phyloP scores from a whole-genome alignment of 768 basidiomycete genomes.

The Lyophyllum decastes region DNA sequence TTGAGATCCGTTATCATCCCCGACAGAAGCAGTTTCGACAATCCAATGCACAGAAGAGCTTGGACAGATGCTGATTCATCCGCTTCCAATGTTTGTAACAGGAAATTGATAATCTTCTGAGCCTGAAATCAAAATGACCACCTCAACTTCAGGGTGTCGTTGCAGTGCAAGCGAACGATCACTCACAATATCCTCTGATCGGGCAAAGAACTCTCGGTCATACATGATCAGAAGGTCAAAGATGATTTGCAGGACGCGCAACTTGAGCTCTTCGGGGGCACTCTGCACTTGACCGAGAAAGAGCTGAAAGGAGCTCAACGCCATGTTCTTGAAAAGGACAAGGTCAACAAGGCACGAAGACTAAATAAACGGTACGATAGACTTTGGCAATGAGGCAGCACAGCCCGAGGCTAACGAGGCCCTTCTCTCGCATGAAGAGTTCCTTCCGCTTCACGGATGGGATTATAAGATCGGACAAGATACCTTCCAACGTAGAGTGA shows the following conservation, averaged over 20 bases:
- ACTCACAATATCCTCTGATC: conserved; percentile 44
- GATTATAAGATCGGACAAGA: conserved; percentile 84
- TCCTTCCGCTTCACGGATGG: conserved; percentile 92
- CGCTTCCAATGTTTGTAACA: conserved; percentile 55
- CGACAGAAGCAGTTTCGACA: conserved; percentile 86
- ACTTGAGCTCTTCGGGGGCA: conserved; percentile 74
- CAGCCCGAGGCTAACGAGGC: conserved; percentile 76
- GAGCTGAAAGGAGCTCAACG: conserved; percentile 71
- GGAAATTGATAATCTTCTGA: conserved; percentile 43
- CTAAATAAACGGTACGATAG: conserved; percentile 1
- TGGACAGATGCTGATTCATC: conserved; percentile 76
- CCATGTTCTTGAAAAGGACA: conserved; percentile 50
- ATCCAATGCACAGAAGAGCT: conserved; percentile 77
- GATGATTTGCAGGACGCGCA: conserved; percentile 80
- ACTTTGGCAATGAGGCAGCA: conserved; percentile 86
- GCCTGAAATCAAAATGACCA: conserved; percentile 25
- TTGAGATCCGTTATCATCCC: conserved; percentile 81
- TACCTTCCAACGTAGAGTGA: conserved; percentile 80
- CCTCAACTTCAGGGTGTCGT: background rate
- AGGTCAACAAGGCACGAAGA: background rate
- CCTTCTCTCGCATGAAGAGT: conserved; percentile 75
- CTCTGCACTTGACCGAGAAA: conserved; percentile 82
- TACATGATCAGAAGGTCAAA: conserved; percentile 93
- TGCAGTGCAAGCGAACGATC: background rate
- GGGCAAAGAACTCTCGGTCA: conserved; percentile 72